Percentiles rank a stretch among this genome's conserved stretches.
Evolutionary conservation across 176 grass and related monocot genomes (phyloP).

Genomic region (Leersia perrieri): DNA sequence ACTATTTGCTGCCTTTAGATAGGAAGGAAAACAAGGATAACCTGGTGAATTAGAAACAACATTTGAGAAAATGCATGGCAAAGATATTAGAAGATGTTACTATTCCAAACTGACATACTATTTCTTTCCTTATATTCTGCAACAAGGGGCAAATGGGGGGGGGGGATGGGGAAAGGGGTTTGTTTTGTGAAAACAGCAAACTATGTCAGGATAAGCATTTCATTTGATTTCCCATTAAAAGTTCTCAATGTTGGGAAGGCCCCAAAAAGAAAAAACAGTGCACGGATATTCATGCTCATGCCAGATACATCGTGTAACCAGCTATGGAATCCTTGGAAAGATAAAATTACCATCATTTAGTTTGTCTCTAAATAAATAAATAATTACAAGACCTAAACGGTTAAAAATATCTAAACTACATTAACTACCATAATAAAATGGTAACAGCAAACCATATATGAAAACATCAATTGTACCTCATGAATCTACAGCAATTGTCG

Average conservation of each 20-base stretch:
- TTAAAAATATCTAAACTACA: neutral
- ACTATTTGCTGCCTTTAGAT: neutral
- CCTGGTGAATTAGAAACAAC: neutral
- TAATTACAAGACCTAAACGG: neutral
- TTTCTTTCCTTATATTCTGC: neutral
- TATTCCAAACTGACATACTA: neutral
- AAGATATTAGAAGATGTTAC: neutral
- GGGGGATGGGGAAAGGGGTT: neutral
- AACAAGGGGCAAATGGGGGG: neutral
- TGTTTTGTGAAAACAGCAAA: neutral
- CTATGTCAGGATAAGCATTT: neutral
- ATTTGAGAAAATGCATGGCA: neutral
- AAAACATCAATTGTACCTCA: conserved; percentile 49
- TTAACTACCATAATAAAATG: neutral
- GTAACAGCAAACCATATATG: neutral
- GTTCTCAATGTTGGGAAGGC: neutral
- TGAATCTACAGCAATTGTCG: conserved; percentile 45
- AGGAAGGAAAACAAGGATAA: conserved; percentile 3
- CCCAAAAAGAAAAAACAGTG: neutral
- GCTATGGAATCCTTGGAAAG: neutral
- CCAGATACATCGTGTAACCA: neutral
- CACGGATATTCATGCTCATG: neutral
- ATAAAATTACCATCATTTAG: neutral
- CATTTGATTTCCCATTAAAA: neutral
- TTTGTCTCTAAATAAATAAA: neutral